phyloP scores from a whole-genome alignment of 805 yeast species.

The Barnettozyma siamensis region DNA sequence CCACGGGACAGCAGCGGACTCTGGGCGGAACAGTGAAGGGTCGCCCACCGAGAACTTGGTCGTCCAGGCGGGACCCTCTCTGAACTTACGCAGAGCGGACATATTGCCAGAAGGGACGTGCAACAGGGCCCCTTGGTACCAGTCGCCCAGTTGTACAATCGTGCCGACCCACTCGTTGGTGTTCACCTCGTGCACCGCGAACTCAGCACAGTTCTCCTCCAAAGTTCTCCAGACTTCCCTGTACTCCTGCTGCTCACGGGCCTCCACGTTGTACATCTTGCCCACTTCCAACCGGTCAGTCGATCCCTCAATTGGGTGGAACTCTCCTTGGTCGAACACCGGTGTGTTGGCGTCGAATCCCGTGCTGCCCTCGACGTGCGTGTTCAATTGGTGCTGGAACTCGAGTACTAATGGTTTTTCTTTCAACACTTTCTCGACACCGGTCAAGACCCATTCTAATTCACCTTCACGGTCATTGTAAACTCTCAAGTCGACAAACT shows the following conservation, averaged over 20 bases:
- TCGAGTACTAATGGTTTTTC: conserved; percentile 14
- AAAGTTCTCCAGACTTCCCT: conserved; percentile 51
- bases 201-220: conserved; percentile 19
- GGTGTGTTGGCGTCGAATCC: conserved; percentile 14
- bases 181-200: neutral
- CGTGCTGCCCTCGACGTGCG: conserved; percentile 15
- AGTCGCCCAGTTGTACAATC: conserved; percentile 42
- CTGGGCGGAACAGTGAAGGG: no score
- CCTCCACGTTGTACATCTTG: conserved; percentile 39
- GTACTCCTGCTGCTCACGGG: conserved; percentile 38
- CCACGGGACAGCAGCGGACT: no score
- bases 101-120: no score
- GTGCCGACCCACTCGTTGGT: conserved; percentile 33
- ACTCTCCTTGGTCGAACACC: conserved; percentile 33
- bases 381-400: conserved; percentile 23
- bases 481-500: conserved; percentile 44
- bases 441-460: conserved; percentile 28
- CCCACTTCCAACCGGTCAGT: conserved; percentile 49
- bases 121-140: conserved; percentile 43
- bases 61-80: neutral
- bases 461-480: conserved; percentile 7
- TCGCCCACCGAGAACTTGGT: neutral
- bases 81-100: no score
- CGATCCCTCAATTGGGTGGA: conserved; percentile 30
- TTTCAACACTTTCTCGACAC: conserved; percentile 25